Conservation (phyloP, 2,329 filamentous ascomycete genomes). For the Fusarium fracticaudum region DNA sequence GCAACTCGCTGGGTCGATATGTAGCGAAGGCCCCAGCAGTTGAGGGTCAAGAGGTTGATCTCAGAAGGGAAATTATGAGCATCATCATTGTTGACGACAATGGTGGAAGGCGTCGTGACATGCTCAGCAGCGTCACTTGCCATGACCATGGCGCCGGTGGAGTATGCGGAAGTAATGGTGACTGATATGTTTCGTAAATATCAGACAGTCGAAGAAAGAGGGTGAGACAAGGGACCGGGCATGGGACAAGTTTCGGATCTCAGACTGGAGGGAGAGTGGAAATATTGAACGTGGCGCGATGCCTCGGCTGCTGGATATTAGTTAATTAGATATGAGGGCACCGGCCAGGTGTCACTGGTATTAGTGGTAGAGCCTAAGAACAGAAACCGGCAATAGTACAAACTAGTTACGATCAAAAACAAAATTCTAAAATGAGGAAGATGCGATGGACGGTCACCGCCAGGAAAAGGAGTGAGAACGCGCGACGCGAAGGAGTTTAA, state of each 20-base stretch:
- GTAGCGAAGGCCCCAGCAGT: slow-evolving; percentile 96
- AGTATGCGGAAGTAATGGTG: slow-evolving; percentile 24
- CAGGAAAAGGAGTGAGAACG: slow-evolving; percentile 7
- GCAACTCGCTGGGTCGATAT: slow-evolving; percentile 80
- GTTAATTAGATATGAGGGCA: slow-evolving; percentile 29
- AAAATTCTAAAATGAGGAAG: not conserved
- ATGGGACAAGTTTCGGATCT: not conserved
- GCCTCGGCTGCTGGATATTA: slow-evolving; percentile 31
- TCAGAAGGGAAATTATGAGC: slow-evolving; percentile 58
- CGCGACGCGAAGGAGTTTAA: slow-evolving; percentile 10
- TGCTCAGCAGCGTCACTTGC: slow-evolving; percentile 30
- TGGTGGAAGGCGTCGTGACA: slow-evolving; percentile 34
- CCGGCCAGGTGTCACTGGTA: slow-evolving; percentile 1
- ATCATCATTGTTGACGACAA: slow-evolving; percentile 34
- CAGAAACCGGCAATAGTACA: not conserved
- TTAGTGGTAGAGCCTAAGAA: slow-evolving; percentile 25
- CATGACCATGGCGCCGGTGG: slow-evolving; percentile 33
- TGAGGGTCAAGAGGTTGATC: slow-evolving; percentile 86
- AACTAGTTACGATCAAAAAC: not conserved
- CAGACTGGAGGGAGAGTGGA: not conserved
- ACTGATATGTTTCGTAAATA: not conserved
- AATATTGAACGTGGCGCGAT: slow-evolving; percentile 12
- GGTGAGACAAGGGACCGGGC: not conserved
- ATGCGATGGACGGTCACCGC: not conserved
- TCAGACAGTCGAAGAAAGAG: not conserved